Evolutionary conservation across 345 rosid genomes (phyloP).

Genomic region (Citrus mangshanensis): DNA sequence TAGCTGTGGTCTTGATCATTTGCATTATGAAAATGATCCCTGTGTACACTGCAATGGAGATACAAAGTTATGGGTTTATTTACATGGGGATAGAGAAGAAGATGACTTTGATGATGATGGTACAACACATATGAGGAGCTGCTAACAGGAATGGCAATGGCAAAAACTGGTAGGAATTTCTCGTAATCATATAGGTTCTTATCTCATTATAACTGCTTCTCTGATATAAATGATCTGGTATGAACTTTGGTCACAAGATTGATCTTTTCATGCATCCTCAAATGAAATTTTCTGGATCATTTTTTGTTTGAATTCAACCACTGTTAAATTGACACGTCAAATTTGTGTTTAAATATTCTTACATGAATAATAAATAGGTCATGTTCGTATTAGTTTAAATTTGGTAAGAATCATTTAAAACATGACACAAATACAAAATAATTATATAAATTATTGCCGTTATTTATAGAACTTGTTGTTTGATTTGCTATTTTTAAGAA

Average conservation of each 20-base stretch:
- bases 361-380: no score
- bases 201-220: background rate
- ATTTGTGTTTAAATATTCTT: no score
- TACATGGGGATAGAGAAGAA: slow-evolving; percentile 93
- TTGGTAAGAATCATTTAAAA: no score
- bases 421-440: no score
- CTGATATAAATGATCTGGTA: background rate
- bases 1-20: slow-evolving; percentile 93
- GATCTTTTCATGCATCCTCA: background rate
- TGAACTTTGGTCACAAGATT: background rate
- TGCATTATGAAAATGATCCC: slow-evolving; percentile 98
- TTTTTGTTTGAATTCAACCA: background rate
- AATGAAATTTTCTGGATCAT: background rate
- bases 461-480: no score
- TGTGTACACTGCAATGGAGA: slow-evolving; percentile 88
- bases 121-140: background rate
- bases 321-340: no score
- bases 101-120: slow-evolving; percentile 99
- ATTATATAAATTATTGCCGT: no score
- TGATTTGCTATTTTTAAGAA: no score
- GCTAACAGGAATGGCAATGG: background rate
- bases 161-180: background rate
- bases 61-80: slow-evolving; percentile 94
- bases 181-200: background rate
- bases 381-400: no score